These are phyloP conservation scores for Raphanus raphanistrum DNA, from an alignment of 345 rosid species.

Conservation along the genomic window DNA sequence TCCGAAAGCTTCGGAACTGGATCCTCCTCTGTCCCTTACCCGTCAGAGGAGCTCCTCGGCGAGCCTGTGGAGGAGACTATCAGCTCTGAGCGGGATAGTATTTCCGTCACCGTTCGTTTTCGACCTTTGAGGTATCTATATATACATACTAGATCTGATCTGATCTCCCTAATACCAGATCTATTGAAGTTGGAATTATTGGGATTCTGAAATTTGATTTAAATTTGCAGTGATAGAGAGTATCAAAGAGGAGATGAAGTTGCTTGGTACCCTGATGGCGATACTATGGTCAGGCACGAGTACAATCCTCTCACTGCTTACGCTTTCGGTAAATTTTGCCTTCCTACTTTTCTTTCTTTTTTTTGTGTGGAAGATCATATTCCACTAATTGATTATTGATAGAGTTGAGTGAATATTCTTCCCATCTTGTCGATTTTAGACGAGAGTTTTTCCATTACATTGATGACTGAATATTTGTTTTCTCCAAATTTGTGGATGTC, in stretches of 20 bases:
- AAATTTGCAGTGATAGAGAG: conserved; percentile 79
- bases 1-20: conserved; percentile 43
- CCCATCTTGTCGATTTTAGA: too few species aligned
- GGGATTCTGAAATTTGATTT: not conserved
- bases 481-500: conserved; percentile 28
- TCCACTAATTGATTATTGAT: not conserved
- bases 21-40: conserved; percentile 59
- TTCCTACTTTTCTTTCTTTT: not conserved
- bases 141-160: conserved; percentile 28
- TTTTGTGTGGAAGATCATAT: not conserved
- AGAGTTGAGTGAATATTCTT: too few species aligned
- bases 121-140: conserved; percentile 81
- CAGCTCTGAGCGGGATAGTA: conserved; percentile 79
- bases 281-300: conserved; percentile 85
- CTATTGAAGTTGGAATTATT: conserved; percentile 29
- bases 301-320: conserved; percentile 81
- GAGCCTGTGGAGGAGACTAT: conserved; percentile 62
- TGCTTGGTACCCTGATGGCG: conserved; percentile 97
- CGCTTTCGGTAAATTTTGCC: conserved; percentile 65
- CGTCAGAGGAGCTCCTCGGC: conserved; percentile 64
- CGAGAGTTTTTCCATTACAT: not conserved
- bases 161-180: conserved; percentile 45
- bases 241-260: conserved; percentile 94
- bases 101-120: conserved; percentile 96
- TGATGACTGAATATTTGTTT: not conserved